These are phyloP conservation scores for Tricholoma terreum DNA, from an alignment of 768 basidiomycete genomes.

Conservation along the genomic window DNA sequence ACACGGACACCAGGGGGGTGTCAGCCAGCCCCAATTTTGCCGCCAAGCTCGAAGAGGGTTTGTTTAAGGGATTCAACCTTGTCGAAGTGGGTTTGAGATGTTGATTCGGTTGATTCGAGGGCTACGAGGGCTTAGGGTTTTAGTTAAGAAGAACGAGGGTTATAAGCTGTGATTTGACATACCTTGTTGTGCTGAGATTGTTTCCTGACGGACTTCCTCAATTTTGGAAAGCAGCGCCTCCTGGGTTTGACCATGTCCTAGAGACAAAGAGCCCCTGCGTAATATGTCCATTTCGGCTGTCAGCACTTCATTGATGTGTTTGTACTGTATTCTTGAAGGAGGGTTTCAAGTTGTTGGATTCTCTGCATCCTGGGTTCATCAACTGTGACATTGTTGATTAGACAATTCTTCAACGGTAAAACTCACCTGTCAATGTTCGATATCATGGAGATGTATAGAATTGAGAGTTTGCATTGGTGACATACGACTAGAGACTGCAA, in stretches of 20 bases:
- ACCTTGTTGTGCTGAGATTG: slow-evolving; percentile 41
- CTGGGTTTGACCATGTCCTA: slow-evolving; percentile 24
- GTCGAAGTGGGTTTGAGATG: slow-evolving; percentile 37
- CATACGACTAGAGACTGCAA: slow-evolving; percentile 60
- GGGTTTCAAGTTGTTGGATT: slow-evolving; percentile 51
- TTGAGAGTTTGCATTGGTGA: no score
- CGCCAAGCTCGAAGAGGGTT: slow-evolving; percentile 70
- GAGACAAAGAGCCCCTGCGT: slow-evolving; percentile 28
- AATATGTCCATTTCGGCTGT: slow-evolving; percentile 46
- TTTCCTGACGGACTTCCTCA: slow-evolving; percentile 27
- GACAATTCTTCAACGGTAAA: slow-evolving; percentile 55
- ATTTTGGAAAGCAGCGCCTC: slow-evolving; percentile 38
- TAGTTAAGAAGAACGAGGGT: no score
- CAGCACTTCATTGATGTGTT: slow-evolving; percentile 43
- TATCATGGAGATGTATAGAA: slow-evolving; percentile 21
- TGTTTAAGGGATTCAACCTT: slow-evolving; percentile 73
- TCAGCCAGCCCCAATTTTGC: slow-evolving; percentile 71
- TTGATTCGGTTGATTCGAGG: slow-evolving; percentile 38
- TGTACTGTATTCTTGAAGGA: slow-evolving; percentile 49
- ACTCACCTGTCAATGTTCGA: slow-evolving; percentile 45
- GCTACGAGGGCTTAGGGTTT: no score
- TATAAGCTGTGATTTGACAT: no score
- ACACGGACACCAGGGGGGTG: slow-evolving; percentile 72
- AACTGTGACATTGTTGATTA: slow-evolving; percentile 5
- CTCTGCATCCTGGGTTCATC: slow-evolving; percentile 41